phyloP scores from a whole-genome alignment of 2,329 filamentous ascomycete genomes.

The Neonectria ditissima region DNA sequence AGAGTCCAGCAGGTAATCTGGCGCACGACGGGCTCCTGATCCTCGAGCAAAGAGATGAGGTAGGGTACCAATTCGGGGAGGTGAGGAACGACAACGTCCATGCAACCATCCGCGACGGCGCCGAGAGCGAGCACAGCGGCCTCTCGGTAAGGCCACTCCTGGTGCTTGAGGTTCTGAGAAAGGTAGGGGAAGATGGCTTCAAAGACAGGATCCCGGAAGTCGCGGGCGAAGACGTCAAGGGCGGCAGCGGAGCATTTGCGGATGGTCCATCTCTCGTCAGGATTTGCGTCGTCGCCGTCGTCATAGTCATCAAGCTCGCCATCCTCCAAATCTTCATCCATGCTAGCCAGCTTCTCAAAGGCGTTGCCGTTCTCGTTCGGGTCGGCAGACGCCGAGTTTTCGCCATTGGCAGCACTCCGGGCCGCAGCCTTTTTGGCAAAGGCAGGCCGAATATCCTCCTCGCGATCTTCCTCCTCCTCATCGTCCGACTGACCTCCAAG shows the following conservation, averaged over 20 bases:
- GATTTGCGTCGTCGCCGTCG: slow-evolving; percentile 82
- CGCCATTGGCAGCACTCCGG: slow-evolving; percentile 66
- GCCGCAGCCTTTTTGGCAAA: slow-evolving; percentile 81
- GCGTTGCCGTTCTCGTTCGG: slow-evolving; percentile 64
- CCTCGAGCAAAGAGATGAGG: slow-evolving; percentile 85
- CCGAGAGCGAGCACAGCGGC: slow-evolving; percentile 94
- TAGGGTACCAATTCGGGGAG: slow-evolving; percentile 92
- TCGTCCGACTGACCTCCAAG: slow-evolving; percentile 88
- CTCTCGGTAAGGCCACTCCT: slow-evolving; percentile 92
- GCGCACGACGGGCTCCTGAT: slow-evolving; percentile 88
- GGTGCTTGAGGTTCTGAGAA: slow-evolving; percentile 87
- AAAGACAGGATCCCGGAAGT: slow-evolving; percentile 91
- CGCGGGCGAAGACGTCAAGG: slow-evolving; percentile 90
- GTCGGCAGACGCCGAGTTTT: slow-evolving; percentile 62
- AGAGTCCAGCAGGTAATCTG: slow-evolving; percentile 99
- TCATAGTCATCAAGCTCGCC: slow-evolving; percentile 85
- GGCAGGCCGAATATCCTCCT: slow-evolving; percentile 90
- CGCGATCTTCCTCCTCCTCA: slow-evolving; percentile 89
- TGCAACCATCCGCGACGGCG: slow-evolving; percentile 94
- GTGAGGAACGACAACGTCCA: slow-evolving; percentile 89
- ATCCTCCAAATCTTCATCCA: slow-evolving; percentile 85
- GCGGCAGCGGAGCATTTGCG: slow-evolving; percentile 97
- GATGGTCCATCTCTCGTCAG: slow-evolving; percentile 94
- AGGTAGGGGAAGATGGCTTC: slow-evolving; percentile 92
- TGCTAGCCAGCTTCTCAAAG: slow-evolving; percentile 66